Evolutionary conservation across 2,329 filamentous ascomycete species (phyloP).

Genomic region (Verticillium alfalfae): DNA sequence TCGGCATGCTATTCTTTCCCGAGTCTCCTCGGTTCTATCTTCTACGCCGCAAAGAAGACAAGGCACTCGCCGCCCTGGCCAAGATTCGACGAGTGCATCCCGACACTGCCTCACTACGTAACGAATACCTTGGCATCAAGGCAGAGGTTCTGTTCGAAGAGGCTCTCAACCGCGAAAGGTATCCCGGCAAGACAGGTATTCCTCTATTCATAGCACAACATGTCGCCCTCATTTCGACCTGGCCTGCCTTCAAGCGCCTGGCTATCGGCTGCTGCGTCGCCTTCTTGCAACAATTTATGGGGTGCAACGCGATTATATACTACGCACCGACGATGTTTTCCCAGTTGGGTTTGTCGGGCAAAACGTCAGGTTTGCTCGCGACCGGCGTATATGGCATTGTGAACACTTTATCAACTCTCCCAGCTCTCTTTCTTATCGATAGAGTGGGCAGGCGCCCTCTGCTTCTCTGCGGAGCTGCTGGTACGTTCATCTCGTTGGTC

Average conservation of each 20-base stretch:
- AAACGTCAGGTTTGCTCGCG: conserved; percentile 42
- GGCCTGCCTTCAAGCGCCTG: conserved; percentile 32
- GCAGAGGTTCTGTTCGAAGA: conserved; percentile 30
- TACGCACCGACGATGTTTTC: conserved; percentile 40
- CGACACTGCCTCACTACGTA: conserved; percentile 19
- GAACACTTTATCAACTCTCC: conserved; percentile 39
- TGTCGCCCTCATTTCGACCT: conserved; percentile 19
- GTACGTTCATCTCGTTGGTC: conserved; percentile 37
- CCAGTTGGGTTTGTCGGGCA: conserved; percentile 33
- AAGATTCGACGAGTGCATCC: conserved; percentile 24
- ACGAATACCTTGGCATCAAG: conserved; percentile 29
- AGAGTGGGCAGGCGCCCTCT: conserved; percentile 38
- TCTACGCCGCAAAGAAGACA: conserved; percentile 22
- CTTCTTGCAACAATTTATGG: conserved; percentile 53
- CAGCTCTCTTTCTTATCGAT: conserved; percentile 35
- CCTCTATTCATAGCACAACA: conserved; percentile 24
- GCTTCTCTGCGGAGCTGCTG: conserved; percentile 28
- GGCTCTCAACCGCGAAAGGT: conserved; percentile 17
- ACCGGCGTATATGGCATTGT: conserved; percentile 54
- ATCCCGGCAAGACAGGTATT: conserved; percentile 21
- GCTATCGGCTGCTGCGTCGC: conserved; percentile 50
- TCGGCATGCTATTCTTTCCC: conserved; percentile 48
- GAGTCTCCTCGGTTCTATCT: conserved; percentile 27
- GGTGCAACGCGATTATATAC: conserved; percentile 45
- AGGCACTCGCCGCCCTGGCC: conserved; percentile 22